phyloP scores from a whole-genome alignment of 148 eudicot species.

The Chenopodium berlandieri region DNA sequence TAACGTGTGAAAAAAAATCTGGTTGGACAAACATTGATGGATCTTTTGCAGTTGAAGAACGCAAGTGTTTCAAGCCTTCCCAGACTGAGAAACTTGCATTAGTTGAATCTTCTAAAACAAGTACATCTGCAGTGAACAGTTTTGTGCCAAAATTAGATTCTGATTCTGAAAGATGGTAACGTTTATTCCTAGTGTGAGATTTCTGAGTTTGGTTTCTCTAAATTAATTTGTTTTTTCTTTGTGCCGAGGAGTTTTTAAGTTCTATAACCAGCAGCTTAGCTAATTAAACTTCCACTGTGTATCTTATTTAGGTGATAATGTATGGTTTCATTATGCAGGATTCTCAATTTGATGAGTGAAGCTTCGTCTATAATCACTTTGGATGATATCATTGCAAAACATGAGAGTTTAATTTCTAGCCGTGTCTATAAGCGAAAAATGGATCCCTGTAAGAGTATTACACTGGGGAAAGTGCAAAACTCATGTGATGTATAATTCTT shows the following conservation, averaged over 20 bases:
- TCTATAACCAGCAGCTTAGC: neutral
- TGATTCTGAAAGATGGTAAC: conserved; percentile 59
- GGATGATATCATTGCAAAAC: conserved; percentile 47
- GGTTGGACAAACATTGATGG: conserved; percentile 25
- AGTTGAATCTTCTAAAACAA: neutral
- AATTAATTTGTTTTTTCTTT: neutral
- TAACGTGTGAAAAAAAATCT: conserved; percentile 25
- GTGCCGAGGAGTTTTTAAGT: neutral
- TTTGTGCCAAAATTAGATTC: conserved; percentile 41
- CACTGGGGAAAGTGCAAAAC: conserved; percentile 77
- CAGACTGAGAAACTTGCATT: conserved; percentile 22
- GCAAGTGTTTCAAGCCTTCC: conserved; percentile 26
- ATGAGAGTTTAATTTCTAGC: conserved; percentile 38
- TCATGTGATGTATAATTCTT: conserved; percentile 52
- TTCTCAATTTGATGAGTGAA: conserved; percentile 52
- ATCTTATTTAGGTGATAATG: neutral
- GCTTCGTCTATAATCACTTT: conserved; percentile 60
- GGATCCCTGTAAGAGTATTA: conserved; percentile 45
- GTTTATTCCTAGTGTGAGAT: neutral
- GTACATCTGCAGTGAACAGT: neutral
- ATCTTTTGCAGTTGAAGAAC: conserved; percentile 20
- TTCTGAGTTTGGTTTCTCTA: neutral
- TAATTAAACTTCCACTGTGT: neutral
- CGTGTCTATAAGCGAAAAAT: conserved; percentile 36
- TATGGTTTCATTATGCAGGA: conserved; percentile 41